Evolutionary conservation across 495 filamentous ascomycete species (phyloP), one percentile per base, ranked within the genome.

Genomic region (Lasiosphaeris hirsuta): DNA sequence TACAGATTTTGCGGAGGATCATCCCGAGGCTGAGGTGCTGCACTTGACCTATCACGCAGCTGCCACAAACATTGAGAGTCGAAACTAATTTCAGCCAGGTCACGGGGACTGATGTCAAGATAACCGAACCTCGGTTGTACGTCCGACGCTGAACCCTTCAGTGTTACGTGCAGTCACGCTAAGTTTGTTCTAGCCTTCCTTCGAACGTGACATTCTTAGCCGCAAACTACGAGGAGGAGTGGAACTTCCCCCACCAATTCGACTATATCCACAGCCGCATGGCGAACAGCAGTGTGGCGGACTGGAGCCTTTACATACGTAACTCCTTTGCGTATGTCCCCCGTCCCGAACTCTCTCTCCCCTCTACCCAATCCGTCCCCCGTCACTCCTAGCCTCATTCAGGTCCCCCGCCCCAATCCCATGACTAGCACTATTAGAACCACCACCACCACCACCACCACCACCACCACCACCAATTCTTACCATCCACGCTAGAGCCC

Each of bases 261-360:
- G 34, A 51, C 35, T 51, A 51, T 36, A 51, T 51, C 49, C 49
- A 51, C 49, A 38, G 33, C 11, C 49, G 49, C 35, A 51, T 51
- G 49, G 36, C 34, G n/a, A 51, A 51, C 49, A 39, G 35, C 35
- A 39, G 35, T 19, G 49, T 51, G 5, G 30, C 15, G 11, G 35
- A 51, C 49, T 51, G 49, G 49, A 36, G 14, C 4, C 14, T 13
- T 4, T 51, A 51, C 49, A 40, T 51, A 34, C n/a, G 30, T 11
- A 49, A 49, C 6, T 19, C 46, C 46, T 49, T n/a, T 10, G n/a
- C 17, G 49, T 51, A 14, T 2, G 34, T 40, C 19, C 34, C 49
- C 43, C 43, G 10, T 15, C 11, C 33, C 33, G 1, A n/a, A 9
- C 19, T 51, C 19, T 14, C 38, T 10, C 11, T 51, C 19, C n/a